Conservation (phyloP, 176 grass and related monocot species). For the Aegilops bicornis region DNA sequence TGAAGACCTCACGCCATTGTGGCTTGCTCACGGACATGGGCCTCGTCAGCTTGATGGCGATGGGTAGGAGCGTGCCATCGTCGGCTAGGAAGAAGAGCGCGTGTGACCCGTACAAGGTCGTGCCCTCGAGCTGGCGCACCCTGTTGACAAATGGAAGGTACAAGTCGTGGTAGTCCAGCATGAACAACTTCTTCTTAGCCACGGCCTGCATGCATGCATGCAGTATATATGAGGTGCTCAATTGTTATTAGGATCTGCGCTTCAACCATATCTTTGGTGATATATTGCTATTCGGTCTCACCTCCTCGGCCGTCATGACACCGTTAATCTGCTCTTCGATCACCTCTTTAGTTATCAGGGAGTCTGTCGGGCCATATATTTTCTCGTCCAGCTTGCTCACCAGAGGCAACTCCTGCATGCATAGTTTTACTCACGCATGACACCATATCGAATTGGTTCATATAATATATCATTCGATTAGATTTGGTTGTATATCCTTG, state of each 20-base stretch:
- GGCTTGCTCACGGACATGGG: slow-evolving; percentile 18
- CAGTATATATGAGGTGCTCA: not conserved
- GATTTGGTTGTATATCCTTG: too few species aligned
- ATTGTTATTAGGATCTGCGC: slow-evolving; percentile 50
- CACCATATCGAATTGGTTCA: too few species aligned
- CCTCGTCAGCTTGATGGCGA: slow-evolving; percentile 67
- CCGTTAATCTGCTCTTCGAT: too few species aligned
- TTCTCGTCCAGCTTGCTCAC: slow-evolving; percentile 47
- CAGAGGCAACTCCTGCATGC: slow-evolving; percentile 48
- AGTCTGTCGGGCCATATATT: slow-evolving; percentile 46
- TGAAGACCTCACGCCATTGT: slow-evolving; percentile 53
- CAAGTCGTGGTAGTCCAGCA: slow-evolving; percentile 81
- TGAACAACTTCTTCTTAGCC: slow-evolving; percentile 51
- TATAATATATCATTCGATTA: too few species aligned
- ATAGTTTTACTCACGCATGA: too few species aligned
- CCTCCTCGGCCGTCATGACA: too few species aligned
- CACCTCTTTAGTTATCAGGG: slow-evolving; percentile 1
- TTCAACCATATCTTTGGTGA: slow-evolving; percentile 42
- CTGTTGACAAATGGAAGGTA: slow-evolving; percentile 55
- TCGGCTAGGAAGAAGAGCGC: slow-evolving; percentile 57
- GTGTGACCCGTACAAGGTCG: slow-evolving; percentile 47
- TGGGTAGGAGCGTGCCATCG: slow-evolving; percentile 41
- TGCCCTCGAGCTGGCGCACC: slow-evolving; percentile 41
- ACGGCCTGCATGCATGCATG: slow-evolving; percentile 33
- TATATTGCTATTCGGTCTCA: too few species aligned